phyloP scores from a whole-genome alignment of 768 basidiomycete species.

The Sutorius australiensis region DNA sequence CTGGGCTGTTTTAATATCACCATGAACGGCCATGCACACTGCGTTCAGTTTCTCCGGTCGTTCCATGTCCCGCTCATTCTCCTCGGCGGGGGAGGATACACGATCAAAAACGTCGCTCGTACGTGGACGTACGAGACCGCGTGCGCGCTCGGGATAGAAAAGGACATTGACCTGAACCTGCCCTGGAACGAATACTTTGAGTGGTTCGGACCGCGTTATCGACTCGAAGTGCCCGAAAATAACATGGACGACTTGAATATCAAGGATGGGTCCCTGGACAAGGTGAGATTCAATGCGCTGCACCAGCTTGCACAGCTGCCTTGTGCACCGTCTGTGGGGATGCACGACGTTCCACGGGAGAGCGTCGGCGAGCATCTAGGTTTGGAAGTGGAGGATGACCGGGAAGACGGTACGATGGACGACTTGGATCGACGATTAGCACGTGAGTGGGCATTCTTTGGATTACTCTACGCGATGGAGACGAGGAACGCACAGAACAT shows the following conservation, averaged over 20 bases:
- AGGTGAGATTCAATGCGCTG: constrained; percentile 63
- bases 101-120: constrained; percentile 92
- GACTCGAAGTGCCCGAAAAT: constrained; percentile 84
- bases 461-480: background rate
- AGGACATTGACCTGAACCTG: constrained; percentile 70
- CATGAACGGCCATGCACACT: constrained; percentile 92
- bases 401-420: constrained; percentile 44
- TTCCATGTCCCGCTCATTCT: constrained; percentile 85
- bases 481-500: constrained; percentile 45
- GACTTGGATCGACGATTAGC: constrained; percentile 68
- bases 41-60: constrained; percentile 79
- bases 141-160: constrained; percentile 83
- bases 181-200: constrained; percentile 92
- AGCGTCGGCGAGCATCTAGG: constrained; percentile 62
- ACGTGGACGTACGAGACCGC: constrained; percentile 98
- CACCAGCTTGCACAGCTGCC: constrained; percentile 56
- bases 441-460: constrained; percentile 44
- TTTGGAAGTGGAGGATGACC: constrained; percentile 42
- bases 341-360: constrained; percentile 79
- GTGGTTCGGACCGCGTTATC: constrained; percentile 95
- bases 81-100: constrained; percentile 95
- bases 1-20: constrained; percentile 94
- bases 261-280: constrained; percentile 73
- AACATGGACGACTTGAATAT: constrained; percentile 95
- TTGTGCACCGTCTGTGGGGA: constrained; percentile 78